Conservation (phyloP, 768 basidiomycete genomes). For the Rhodotorula graminis region DNA sequence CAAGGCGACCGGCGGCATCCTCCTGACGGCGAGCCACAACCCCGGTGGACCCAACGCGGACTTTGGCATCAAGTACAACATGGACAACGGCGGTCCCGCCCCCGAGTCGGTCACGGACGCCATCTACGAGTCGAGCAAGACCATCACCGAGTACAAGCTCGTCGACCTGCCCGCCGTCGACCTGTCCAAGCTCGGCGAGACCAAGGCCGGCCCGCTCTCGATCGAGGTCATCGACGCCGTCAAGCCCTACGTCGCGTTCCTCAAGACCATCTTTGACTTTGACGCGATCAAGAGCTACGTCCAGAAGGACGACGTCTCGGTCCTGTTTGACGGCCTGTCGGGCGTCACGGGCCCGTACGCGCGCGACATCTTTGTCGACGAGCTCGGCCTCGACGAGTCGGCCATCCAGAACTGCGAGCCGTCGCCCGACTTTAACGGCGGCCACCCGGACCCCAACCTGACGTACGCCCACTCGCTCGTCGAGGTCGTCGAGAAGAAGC, state of each 20-base stretch:
- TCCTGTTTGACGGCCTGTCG: constrained; percentile 91
- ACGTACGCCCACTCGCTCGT: constrained; percentile 95
- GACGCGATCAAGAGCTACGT: constrained; percentile 85
- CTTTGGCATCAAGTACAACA: constrained; percentile 99
- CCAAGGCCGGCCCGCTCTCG: constrained; percentile 71
- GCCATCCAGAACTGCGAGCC: constrained; percentile 88
- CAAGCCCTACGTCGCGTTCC: constrained; percentile 72
- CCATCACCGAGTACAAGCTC: constrained; percentile 75
- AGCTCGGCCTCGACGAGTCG: constrained; percentile 70
- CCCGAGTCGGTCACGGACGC: constrained; percentile 93
- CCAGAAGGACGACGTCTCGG: constrained; percentile 60
- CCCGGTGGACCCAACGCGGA: constrained; percentile 95
- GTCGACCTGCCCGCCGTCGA: constrained; percentile 77
- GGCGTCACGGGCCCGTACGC: constrained; percentile 98
- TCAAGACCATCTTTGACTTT: constrained; percentile 92
- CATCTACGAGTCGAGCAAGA: constrained; percentile 87
- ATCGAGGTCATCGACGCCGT: constrained; percentile 94
- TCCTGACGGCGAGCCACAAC: constrained; percentile 95
- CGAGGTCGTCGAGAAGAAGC: constrained; percentile 76
- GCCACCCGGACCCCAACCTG: constrained; percentile 96
- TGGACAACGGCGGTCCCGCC: constrained; percentile 93
- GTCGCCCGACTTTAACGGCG: constrained; percentile 92
- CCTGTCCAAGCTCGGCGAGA: constrained; percentile 73
- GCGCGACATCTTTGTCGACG: constrained; percentile 72
- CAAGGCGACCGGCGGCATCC: constrained; percentile 93